Evolutionary conservation across 441 rosid species (phyloP).

Genomic region (Gossypium laxum): DNA sequence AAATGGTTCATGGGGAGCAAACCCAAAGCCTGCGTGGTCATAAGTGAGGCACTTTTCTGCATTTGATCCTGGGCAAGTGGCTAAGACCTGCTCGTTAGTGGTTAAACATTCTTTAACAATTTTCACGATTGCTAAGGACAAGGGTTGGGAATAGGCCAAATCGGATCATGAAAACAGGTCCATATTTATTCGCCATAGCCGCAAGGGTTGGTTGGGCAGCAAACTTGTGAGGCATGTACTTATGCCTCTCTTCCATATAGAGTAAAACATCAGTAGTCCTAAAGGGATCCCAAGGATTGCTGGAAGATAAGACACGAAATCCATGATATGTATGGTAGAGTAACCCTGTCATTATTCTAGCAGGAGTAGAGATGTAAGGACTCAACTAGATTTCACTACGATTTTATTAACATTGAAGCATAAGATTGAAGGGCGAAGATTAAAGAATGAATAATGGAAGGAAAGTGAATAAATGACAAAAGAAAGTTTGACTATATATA

Average conservation of each 20-base stretch:
- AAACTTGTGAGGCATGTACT: not conserved
- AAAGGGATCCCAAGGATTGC: not conserved
- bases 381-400: not conserved
- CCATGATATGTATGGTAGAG: not conserved
- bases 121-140: slow-evolving; percentile 27
- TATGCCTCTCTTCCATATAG: not conserved
- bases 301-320: not conserved
- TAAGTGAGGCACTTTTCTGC: slow-evolving; percentile 27
- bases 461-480: not conserved
- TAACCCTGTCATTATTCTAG: too few relatives aligned
- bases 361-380: not conserved
- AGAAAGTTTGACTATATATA: not conserved
- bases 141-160: slow-evolving; percentile 16
- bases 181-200: slow-evolving; percentile 25
- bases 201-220: slow-evolving; percentile 16
- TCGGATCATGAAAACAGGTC: slow-evolving; percentile 29
- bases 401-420: not conserved
- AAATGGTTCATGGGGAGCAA: slow-evolving; percentile 31
- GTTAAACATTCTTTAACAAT: slow-evolving; percentile 31
- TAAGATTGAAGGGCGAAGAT: not conserved
- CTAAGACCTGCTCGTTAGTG: slow-evolving; percentile 25
- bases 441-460: not conserved
- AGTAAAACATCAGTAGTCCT: not conserved
- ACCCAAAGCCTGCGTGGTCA: slow-evolving; percentile 24
- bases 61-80: slow-evolving; percentile 25